phyloP scores from a whole-genome alignment of 768 basidiomycete genomes.

The Gloeostereum incarnatum region DNA sequence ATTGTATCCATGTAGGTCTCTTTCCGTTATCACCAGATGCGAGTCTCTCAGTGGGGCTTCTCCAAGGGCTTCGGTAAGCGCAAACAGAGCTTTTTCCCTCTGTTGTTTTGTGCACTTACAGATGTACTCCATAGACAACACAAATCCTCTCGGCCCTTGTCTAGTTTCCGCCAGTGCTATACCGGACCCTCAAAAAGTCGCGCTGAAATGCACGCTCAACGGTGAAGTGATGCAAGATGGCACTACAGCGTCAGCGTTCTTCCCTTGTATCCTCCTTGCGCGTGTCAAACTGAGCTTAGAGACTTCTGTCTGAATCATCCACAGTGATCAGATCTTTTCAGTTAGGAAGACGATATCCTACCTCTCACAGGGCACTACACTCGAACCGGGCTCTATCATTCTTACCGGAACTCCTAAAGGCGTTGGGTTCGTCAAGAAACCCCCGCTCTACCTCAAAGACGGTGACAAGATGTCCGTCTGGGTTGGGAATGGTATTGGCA shows the following conservation, averaged over 20 bases:
- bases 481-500: slow-evolving; percentile 69
- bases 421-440: slow-evolving; percentile 71
- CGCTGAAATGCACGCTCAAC: slow-evolving; percentile 59
- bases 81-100: background rate
- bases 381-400: slow-evolving; percentile 74
- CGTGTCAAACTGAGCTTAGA: background rate
- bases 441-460: slow-evolving; percentile 59
- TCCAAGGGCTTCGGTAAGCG: slow-evolving; percentile 75
- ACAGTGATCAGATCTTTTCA: slow-evolving; percentile 74
- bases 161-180: slow-evolving; percentile 60
- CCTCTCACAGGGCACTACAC: slow-evolving; percentile 79
- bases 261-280: background rate
- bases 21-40: slow-evolving; percentile 76
- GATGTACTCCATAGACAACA: background rate
- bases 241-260: slow-evolving; percentile 53
- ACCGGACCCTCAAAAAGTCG: slow-evolving; percentile 55
- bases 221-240: slow-evolving; percentile 65
- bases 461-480: slow-evolving; percentile 66
- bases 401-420: slow-evolving; percentile 79
- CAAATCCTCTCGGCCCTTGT: slow-evolving; percentile 65
- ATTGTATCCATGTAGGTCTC: slow-evolving; percentile 39
- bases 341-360: slow-evolving; percentile 70
- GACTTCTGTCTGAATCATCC: background rate
- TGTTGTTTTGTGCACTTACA: background rate
- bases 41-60: slow-evolving; percentile 80